These are phyloP conservation scores for Phytopythium delawarense DNA, from an alignment of 352 stramenopile species.

Conservation along the genomic window DNA sequence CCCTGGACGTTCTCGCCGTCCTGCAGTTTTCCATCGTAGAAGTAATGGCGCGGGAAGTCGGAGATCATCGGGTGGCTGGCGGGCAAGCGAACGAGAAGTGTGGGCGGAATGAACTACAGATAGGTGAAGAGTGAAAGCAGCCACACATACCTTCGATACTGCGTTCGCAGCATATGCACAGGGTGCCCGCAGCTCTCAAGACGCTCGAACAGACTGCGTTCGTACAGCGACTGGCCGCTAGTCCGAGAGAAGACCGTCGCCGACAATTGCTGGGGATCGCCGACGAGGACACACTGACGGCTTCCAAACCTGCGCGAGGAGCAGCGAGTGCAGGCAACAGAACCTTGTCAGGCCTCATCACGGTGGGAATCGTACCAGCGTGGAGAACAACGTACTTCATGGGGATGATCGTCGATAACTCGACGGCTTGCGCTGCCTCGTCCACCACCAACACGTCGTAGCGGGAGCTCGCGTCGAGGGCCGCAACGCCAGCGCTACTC, in stretches of 20 bases:
- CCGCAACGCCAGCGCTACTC: conserved; percentile 81
- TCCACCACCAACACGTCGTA: conserved; percentile 87
- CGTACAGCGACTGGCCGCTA: conserved; percentile 81
- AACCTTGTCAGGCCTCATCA: not conserved
- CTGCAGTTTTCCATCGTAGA: conserved; percentile 82
- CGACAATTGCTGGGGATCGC: conserved; percentile 91
- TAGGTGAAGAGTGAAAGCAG: not conserved
- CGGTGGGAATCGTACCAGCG: not conserved
- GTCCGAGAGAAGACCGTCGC: conserved; percentile 92
- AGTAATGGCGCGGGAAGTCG: conserved; percentile 80
- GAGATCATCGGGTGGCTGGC: conserved; percentile 78
- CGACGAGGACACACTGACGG: conserved; percentile 89
- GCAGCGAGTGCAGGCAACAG: not conserved
- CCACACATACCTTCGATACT: conserved; percentile 66
- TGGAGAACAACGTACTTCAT: conserved; percentile 70
- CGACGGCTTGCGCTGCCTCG: conserved; percentile 83
- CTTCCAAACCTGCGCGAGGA: conserved; percentile 66
- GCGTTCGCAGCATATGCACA: conserved; percentile 87
- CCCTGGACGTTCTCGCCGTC: conserved; percentile 78
- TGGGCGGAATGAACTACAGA: not conserved
- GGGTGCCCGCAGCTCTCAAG: conserved; percentile 85
- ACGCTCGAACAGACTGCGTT: conserved; percentile 91
- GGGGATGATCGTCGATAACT: conserved; percentile 85
- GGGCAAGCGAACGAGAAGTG: not conserved
- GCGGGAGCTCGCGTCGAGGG: conserved; percentile 66